Percentiles rank a stretch among this genome's conserved stretches.
phyloP scores from a whole-genome alignment of 768 basidiomycete species.

The Cubamyces sp. region DNA sequence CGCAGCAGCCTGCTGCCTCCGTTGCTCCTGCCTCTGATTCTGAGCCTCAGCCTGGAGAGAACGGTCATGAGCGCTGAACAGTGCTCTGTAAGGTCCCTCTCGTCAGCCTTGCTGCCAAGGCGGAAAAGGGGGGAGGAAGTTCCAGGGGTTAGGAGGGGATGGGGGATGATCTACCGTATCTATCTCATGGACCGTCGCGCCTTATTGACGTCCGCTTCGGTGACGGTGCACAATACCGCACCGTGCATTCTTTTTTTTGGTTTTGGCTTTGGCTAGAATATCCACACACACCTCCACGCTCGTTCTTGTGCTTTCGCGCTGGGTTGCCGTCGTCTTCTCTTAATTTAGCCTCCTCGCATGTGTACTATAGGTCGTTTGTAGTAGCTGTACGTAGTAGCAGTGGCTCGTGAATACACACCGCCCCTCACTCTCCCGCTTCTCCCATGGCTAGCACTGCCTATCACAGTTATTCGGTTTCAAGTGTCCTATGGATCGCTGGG shows the following conservation, averaged over 20 bases:
- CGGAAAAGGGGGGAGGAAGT: neutral
- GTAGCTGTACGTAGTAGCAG: constrained; percentile 4
- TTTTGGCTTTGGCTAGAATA: constrained; percentile 1
- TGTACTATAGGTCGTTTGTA: constrained; percentile 2
- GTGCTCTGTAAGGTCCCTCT: no score
- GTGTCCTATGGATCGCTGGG: no score
- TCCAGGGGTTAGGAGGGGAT: neutral
- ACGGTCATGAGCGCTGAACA: no score
- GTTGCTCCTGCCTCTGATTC: neutral
- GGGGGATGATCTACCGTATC: constrained; percentile 8
- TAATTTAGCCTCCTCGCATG: neutral
- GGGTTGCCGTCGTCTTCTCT: constrained; percentile 5
- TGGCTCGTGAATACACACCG: constrained; percentile 2
- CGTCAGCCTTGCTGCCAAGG: neutral
- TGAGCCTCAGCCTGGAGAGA: neutral
- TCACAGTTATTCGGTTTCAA: no score
- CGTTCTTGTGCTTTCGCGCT: constrained; percentile 12
- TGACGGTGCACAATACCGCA: no score
- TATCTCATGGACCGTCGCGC: constrained; percentile 8
- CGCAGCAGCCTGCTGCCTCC: neutral
- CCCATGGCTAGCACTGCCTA: neutral
- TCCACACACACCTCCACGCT: neutral
- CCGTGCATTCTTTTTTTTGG: no score
- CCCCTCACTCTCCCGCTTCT: neutral
- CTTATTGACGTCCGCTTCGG: neutral